Evolutionary conservation across 2,329 filamentous ascomycete genomes (phyloP), one percentile per base, ranked within the genome.

Genomic region (Penicillium brevicompactum): DNA sequence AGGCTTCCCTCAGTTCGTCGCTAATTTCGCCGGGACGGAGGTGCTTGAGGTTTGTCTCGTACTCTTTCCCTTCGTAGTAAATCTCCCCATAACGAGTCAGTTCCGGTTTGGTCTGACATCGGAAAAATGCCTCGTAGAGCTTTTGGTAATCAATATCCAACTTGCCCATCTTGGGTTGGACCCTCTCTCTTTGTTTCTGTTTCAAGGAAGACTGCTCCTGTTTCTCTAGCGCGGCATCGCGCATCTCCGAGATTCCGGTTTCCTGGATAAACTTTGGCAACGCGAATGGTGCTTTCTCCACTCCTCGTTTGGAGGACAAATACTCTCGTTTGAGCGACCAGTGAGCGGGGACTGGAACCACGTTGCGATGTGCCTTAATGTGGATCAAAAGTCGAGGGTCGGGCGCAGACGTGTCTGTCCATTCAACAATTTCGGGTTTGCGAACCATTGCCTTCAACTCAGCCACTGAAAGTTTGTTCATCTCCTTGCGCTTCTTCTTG

Each of bases 61-160:
- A 94, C 72, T 99, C 94, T 74, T 99, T 99, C 70, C 94, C 94
- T 76, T 99, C 94, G 73, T 97, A 97, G 75, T 99, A 99, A n/a
- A 99, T 92, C 74, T 99, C 94, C 40, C 94, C 94, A 66, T 96
- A 99, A 42, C 92, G 85, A 31, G 94, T 97, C 60, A 99, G 79
- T 65, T 92, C 87, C 0, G 94, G 94, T 76, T 99, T 99, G 40
- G 91, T 96, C 77, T 99, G 94, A 71, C 96, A 95, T 56, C 92
- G 86, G 81, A 99, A 99, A 80, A 99, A 99, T 4, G 94, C 94
- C 71, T 97, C 94, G 77, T 97, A 97, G 51, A 97, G 86, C 74
- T 94, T 97, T 71, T 96, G 91, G 74, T 99, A 99, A 75, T 99
- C 94, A 64, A 99, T 97, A 73, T 99, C 94, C 48, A 99, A 82